Base-by-base conservation (phyloP, 2,329 filamentous ascomycete species). In the Venturia effusa region DNA sequence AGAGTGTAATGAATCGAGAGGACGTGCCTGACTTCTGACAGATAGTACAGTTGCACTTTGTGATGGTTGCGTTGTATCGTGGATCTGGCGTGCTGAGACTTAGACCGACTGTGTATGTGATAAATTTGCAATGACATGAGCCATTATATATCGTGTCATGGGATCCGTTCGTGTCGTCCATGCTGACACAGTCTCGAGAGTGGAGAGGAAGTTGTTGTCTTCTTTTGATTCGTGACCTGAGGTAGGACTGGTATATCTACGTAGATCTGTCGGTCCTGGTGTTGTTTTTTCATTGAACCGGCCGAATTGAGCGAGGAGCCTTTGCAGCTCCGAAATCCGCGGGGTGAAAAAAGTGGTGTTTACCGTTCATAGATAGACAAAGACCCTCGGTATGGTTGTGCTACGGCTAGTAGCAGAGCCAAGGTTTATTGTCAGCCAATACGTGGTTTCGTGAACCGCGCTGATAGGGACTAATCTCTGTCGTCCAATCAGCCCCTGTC, bases 21-120 rank as follows among this genome's bases (percentile, higher is more conserved):
- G 19, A 61, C 37, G 11, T 48, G 15, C 60, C 39, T 54, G 43
- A 41, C 60, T 62, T 62, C 3, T 62, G 60, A 22, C 60, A 62
- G 60, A 62, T 48, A 41, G 60, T 62, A 17, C 60, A 62, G 37
- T 62, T 62, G 24, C 60, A 62, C 41, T 62, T 62, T 34, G 60
- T 45, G 11, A 62, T 62, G 51, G 34, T 34, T 51, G 60, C 60
- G 51, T 51, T 37, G 17, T 48, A 32, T 51, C n/a, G 43, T 45
- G 43, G 39, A 45, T 62, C 60, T 62, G 39, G 40, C 45, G 40
- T 45, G 60, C 32, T 37, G 39, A 45, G 32, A n/a, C 19, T 24
- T n/a, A 48, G n/a, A 0, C 60, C 40, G 37, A 45, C 32, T 4
- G 60, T 37, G 40, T 48, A 62, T 6, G 60, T 62, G 24, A 62